Evolutionary conservation across 768 basidiomycete genomes (phyloP).

Genomic region (Agaricus blazei): DNA sequence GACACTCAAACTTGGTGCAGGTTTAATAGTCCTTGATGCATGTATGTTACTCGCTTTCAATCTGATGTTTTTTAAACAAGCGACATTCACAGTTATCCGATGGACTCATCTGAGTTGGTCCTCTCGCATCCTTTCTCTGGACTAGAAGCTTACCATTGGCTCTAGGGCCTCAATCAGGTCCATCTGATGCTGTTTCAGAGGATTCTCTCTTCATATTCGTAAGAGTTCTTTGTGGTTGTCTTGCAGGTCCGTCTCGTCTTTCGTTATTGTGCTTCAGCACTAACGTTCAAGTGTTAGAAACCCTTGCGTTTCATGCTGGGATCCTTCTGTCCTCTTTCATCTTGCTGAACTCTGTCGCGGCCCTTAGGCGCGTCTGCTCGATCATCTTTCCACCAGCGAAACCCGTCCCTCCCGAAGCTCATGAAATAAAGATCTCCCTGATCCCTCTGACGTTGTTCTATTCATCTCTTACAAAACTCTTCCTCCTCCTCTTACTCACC

Average conservation of each 20-base stretch:
- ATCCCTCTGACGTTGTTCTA: conserved; percentile 79
- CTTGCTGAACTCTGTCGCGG: conserved; percentile 36
- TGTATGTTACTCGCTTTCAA: conserved; percentile 41
- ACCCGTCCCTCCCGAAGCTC: conserved; percentile 32
- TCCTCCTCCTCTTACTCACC: conserved; percentile 75
- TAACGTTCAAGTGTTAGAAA: conserved; percentile 41
- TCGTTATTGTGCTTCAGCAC: not conserved
- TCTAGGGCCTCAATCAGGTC: conserved; percentile 34
- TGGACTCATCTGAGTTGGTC: conserved; percentile 66
- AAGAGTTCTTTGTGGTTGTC: conserved; percentile 60
- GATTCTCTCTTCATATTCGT: conserved; percentile 46
- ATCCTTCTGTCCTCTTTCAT: conserved; percentile 54
- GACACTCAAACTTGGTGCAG: conserved; percentile 53
- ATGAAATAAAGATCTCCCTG: conserved; percentile 70
- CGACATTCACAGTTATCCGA: conserved; percentile 53
- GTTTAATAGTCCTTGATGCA: conserved; percentile 62
- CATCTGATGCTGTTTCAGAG: conserved; percentile 43
- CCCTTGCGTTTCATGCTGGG: conserved; percentile 67
- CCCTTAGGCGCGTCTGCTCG: not conserved
- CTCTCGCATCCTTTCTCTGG: not conserved
- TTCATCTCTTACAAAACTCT: conserved; percentile 79
- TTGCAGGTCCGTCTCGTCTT: conserved; percentile 41
- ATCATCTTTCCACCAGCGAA: conserved; percentile 3
- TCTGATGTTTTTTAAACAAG: not conserved
- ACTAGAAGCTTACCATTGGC: not conserved